Evolutionary conservation across 257 asterid genomes (phyloP).

Genomic region (Solanum virginianum): DNA sequence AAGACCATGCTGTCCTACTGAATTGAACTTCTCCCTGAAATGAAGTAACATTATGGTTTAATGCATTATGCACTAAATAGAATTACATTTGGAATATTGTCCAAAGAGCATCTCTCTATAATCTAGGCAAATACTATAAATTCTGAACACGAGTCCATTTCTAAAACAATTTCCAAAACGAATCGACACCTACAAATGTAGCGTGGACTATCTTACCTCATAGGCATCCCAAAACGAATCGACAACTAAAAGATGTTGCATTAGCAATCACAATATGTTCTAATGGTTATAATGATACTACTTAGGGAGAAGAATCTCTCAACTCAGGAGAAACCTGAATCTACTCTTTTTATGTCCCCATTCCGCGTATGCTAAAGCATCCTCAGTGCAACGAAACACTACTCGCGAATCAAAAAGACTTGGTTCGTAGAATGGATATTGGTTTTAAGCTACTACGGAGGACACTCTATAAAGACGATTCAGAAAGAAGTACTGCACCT

Average conservation of each 20-base stretch:
- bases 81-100: background rate
- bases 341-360: background rate
- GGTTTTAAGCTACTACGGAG: background rate
- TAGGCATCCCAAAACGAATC: background rate
- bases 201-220: too few relatives aligned
- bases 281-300: too few relatives aligned
- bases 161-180: too few relatives aligned
- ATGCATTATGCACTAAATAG: background rate
- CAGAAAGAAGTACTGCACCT: constrained; percentile 20
- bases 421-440: background rate
- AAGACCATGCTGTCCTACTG: constrained; percentile 5
- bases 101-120: background rate
- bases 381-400: background rate
- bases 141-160: background rate
- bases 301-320: background rate
- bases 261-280: background rate
- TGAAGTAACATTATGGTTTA: background rate
- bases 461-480: too few relatives aligned
- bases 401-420: too few relatives aligned
- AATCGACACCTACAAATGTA: too few relatives aligned
- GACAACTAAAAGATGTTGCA: background rate
- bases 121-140: background rate
- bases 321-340: background rate
- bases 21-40: constrained; percentile 31
- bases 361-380: background rate